Evolutionary conservation across 2,329 filamentous ascomycete genomes (phyloP).

Genomic region (Verticillium alfalfae): DNA sequence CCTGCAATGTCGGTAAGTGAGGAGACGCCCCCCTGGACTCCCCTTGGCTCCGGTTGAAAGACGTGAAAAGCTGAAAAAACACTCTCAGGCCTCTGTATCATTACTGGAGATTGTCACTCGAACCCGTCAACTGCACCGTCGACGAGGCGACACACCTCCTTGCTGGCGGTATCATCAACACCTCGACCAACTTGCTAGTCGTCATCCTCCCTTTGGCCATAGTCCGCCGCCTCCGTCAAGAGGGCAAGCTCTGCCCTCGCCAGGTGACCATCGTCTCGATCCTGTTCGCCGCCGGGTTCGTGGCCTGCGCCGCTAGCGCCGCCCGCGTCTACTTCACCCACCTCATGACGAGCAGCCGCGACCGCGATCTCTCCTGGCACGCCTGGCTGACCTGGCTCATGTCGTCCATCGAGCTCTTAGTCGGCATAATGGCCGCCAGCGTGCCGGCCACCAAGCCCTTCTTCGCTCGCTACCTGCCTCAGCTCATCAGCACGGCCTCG

Average conservation of each 20-base stretch:
- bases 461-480: conserved; percentile 11
- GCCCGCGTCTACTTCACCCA: conserved; percentile 30
- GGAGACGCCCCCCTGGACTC: conserved; percentile 7
- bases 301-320: conserved; percentile 34
- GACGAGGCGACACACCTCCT: conserved; percentile 45
- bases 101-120: conserved; percentile 27
- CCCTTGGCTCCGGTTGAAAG: neutral
- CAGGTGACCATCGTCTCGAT: conserved; percentile 39
- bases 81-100: conserved; percentile 26
- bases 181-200: conserved; percentile 52
- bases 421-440: conserved; percentile 9
- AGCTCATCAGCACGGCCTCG: conserved; percentile 6
- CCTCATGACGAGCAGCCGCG: conserved; percentile 15
- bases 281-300: conserved; percentile 44
- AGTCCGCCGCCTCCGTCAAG: conserved; percentile 23
- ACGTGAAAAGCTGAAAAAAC: neutral
- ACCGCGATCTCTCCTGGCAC: conserved; percentile 28
- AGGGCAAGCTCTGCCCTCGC: conserved; percentile 36
- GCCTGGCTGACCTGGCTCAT: conserved; percentile 26
- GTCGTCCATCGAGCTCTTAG: conserved; percentile 8
- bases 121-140: conserved; percentile 31
- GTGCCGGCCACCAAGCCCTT: conserved; percentile 14
- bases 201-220: conserved; percentile 44
- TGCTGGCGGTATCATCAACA: conserved; percentile 52
- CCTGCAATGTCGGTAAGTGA: conserved; percentile 29